Evolutionary conservation across 352 stramenopile genomes (phyloP), one percentile per base, ranked within the genome.

Genomic region (Salisapilia sapeloensis): DNA sequence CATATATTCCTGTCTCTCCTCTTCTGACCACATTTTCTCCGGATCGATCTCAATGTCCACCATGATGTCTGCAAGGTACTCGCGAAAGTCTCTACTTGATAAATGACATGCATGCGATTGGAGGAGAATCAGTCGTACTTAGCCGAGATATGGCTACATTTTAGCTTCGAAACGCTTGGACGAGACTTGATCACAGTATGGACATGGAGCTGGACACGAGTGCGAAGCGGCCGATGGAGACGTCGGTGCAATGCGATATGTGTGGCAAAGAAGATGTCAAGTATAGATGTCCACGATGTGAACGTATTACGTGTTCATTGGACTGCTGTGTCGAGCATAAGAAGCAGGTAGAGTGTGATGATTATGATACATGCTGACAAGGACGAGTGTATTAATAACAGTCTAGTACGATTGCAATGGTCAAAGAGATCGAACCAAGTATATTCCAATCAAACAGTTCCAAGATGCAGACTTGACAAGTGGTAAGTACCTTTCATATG

Each of bases 21-120:
- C 52, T n/a, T 70, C 61, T 37, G 77, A 64, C 75, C 75, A 91
- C 27, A 79, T 46, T 52, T 87, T 84, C 56, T 62, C 78, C 60
- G 87, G 71, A 53, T 85, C 69, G 45, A 81, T 80, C 60, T 87
- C 75, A 23, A 87, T 46, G 50, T 91, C 75, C 48, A 87, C 74
- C 69, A 83, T 84, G 11, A 1, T 48, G 35, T 20, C 22, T 20
- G 21, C n/a, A 22, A 35, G 7, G 10, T n/a, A n/a, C n/a, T n/a
- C n/a, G n/a, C n/a, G n/a, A n/a, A n/a, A n/a, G n/a, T n/a, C n/a
- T n/a, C n/a, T n/a, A n/a, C n/a, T n/a, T n/a, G n/a, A n/a, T n/a
- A n/a, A n/a, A n/a, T n/a, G n/a, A n/a, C n/a, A n/a, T n/a, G n/a
- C n/a, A n/a, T n/a, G n/a, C n/a, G n/a, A n/a, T n/a, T n/a, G n/a